Conservation (phyloP, 371 early-diverging fungal genomes). For the Lichtheimia ornata region DNA sequence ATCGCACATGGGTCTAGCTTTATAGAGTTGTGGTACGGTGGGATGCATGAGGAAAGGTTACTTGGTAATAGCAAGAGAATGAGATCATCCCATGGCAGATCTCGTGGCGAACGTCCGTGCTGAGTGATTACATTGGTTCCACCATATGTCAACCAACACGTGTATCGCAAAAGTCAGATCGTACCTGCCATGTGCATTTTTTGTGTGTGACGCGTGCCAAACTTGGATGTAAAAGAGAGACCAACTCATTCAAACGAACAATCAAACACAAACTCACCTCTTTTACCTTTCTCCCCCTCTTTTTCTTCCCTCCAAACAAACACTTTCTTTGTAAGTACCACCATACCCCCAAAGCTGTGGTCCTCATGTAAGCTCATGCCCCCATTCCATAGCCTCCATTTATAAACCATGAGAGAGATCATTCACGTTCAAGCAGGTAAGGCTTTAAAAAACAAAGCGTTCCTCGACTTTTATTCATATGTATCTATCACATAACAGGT, state of each 20-base stretch:
- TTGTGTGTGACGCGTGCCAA: no score
- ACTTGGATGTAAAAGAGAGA: neutral
- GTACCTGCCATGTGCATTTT: neutral
- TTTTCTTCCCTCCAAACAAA: neutral
- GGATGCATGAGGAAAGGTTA: no score
- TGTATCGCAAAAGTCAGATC: neutral
- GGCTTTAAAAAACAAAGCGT: neutral
- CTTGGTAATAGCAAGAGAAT: no score
- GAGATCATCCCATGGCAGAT: no score
- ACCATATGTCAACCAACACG: neutral
- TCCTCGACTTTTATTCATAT: neutral
- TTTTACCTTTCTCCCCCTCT: neutral
- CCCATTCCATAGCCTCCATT: neutral
- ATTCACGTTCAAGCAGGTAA: conserved; percentile 97
- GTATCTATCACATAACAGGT: conserved; percentile 49
- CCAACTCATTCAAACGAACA: neutral
- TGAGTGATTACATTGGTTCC: no score
- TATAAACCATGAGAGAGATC: conserved; percentile 94
- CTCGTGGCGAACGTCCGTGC: no score
- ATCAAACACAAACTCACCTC: no score
- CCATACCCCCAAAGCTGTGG: neutral
- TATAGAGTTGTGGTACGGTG: neutral
- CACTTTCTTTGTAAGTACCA: neutral
- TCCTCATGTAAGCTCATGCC: neutral
- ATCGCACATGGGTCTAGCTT: neutral